Evolutionary conservation across 148 eudicot genomes (phyloP).

Genomic region (Pouteria glomerata): DNA sequence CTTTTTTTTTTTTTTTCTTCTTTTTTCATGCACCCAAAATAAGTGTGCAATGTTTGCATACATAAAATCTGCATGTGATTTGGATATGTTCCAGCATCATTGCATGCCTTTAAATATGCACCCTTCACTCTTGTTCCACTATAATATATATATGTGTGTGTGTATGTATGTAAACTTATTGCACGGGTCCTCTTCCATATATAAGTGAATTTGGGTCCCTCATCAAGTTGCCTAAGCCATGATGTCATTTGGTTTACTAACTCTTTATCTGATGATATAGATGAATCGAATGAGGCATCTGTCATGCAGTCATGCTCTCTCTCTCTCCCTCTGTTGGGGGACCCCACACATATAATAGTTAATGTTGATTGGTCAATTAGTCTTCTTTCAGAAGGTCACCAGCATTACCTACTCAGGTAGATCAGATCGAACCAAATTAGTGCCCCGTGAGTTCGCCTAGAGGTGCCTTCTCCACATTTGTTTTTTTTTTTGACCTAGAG

Average conservation of each 20-base stretch:
- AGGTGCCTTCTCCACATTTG: background rate
- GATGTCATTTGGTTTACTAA: slow-evolving; percentile 12
- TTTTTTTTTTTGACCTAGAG: background rate
- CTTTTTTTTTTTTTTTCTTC: too few species aligned
- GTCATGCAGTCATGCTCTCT: background rate
- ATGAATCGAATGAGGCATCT: background rate
- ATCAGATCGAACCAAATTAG: background rate
- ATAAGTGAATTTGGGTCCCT: slow-evolving; percentile 3
- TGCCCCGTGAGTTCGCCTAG: background rate
- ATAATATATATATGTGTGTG: too few species aligned
- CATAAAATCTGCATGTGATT: background rate
- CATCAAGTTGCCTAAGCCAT: slow-evolving; percentile 8
- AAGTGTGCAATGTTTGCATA: background rate
- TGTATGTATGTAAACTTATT: background rate
- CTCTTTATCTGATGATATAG: background rate
- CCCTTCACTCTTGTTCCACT: background rate
- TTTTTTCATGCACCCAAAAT: background rate
- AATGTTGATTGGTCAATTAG: background rate
- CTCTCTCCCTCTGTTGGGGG: background rate
- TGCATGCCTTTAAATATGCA: slow-evolving; percentile 2
- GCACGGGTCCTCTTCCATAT: background rate
- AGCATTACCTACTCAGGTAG: background rate
- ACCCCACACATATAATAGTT: background rate
- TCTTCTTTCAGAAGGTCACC: background rate
- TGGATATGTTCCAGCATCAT: background rate